These are phyloP conservation scores for Licmophora abbreviata DNA, from an alignment of 108 stramenopile genomes.

Conservation along the genomic window DNA sequence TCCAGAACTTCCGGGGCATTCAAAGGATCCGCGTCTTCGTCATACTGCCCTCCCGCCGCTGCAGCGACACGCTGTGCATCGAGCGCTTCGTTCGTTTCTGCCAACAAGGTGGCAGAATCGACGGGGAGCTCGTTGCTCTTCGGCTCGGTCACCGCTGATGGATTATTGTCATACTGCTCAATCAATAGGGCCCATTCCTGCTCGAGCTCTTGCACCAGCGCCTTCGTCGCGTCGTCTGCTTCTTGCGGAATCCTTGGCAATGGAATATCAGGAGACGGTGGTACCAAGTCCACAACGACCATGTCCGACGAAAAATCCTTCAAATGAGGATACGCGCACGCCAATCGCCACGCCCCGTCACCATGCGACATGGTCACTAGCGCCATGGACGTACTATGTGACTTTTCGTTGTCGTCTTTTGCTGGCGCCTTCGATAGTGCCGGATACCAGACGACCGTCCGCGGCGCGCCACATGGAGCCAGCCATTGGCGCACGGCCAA, in stretches of 20 bases:
- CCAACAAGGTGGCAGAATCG: conserved; percentile 6
- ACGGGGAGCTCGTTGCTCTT: not conserved
- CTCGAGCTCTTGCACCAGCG: conserved; percentile 18
- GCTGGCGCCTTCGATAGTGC: too few species aligned
- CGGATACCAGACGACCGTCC: too few species aligned
- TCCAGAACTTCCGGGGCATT: conserved; percentile 70
- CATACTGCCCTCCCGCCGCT: conserved; percentile 45
- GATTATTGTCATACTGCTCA: not conserved
- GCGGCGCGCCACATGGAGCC: too few species aligned
- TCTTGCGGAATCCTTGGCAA: too few species aligned
- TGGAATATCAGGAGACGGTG: too few species aligned
- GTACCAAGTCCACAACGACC: too few species aligned
- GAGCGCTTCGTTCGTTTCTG: not conserved
- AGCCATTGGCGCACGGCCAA: too few species aligned
- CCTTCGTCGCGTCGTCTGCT: too few species aligned
- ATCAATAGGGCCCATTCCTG: conserved; percentile 9
- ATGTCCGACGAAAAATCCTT: too few species aligned
- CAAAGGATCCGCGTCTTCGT: conserved; percentile 76
- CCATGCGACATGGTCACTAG: conserved; percentile 39
- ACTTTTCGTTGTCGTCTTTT: too few species aligned
- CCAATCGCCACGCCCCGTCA: conserved; percentile 35
- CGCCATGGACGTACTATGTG: too few species aligned
- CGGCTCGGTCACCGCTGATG: not conserved
- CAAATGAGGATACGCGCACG: too few species aligned
- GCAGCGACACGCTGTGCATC: conserved; percentile 17